phyloP scores from a whole-genome alignment of 257 asterid genomes.

The Solanum medicagineum region DNA sequence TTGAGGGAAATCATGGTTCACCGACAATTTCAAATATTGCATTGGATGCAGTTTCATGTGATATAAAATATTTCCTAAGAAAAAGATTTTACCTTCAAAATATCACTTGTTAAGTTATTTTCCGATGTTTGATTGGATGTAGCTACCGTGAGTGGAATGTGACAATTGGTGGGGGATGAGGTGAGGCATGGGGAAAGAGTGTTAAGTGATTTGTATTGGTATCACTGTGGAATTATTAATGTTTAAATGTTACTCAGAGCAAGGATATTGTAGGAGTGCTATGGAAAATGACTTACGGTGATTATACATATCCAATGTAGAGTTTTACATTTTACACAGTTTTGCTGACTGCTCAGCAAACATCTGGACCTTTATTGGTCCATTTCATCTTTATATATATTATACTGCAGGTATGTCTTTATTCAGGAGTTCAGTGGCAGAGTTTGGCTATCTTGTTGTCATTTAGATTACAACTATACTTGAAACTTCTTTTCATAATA shows the following conservation, averaged over 20 bases:
- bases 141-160: background rate
- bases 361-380: background rate
- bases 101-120: background rate
- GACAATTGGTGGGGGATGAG: background rate
- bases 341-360: background rate
- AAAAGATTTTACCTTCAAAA: background rate
- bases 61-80: background rate
- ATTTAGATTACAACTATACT: background rate
- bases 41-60: background rate
- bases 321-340: background rate
- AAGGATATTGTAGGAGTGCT: background rate
- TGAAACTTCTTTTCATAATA: background rate
- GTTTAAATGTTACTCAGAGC: background rate
- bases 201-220: background rate
- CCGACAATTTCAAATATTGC: background rate
- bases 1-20: background rate
- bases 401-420: background rate
- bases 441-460: background rate
- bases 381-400: background rate
- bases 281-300: background rate
- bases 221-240: background rate
- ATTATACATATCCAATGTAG: background rate
- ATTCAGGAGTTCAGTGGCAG: background rate
- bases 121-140: background rate
- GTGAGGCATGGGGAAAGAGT: background rate